Base-by-base conservation (phyloP, 2,329 filamentous ascomycete species). In the Xylogone sp. region DNA sequence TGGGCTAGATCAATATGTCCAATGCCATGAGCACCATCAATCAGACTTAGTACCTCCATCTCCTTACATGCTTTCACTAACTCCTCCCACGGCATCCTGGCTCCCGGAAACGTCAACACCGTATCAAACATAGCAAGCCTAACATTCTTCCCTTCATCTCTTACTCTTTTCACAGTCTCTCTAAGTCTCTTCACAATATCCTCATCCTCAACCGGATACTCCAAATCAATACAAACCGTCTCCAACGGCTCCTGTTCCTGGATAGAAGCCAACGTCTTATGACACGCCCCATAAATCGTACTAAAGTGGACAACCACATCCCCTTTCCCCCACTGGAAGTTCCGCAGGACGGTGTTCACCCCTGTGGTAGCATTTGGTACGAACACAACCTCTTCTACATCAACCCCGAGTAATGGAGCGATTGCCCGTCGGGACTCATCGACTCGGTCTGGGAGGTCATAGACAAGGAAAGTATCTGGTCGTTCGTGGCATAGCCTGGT, bases 11-110 rank as follows among this genome's bases (percentile, higher is more conserved):
- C 81, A n/a, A 96, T 70, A 2, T 79, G 75, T 2, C 92, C 92
- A 27, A 95, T 72, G 1, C 86, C 87, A 69, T 97, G 92, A 0
- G 92, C 92, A 16, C 83, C 92, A 67, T 97, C 92, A 31, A 97
- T 75, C 21, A 89, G 73, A 64, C 86, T 91, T 53, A 93, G 63
- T 3, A 96, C 72, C 0, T 79, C 82, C 10, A 85, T 70, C 50
- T 85, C 78, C 43, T 76, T 79, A 66, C 91, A 96, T 1, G 78
- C 75, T 5, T 68, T 66, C 1, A 81, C 76, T 52, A 96, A 69
- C 2, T 68, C 69, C 64, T 92, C 83, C 70, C 88, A 96, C 0
- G 92, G 92, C 60, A 96, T 83, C 2, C 84, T 73, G 0, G 93
- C 80, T 0, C 89, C 92, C 0, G 92, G 92, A 34, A 87, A 75